Evolutionary conservation across 2,329 filamentous ascomycete species (phyloP).

Genomic region (Clathrospora elynae): DNA sequence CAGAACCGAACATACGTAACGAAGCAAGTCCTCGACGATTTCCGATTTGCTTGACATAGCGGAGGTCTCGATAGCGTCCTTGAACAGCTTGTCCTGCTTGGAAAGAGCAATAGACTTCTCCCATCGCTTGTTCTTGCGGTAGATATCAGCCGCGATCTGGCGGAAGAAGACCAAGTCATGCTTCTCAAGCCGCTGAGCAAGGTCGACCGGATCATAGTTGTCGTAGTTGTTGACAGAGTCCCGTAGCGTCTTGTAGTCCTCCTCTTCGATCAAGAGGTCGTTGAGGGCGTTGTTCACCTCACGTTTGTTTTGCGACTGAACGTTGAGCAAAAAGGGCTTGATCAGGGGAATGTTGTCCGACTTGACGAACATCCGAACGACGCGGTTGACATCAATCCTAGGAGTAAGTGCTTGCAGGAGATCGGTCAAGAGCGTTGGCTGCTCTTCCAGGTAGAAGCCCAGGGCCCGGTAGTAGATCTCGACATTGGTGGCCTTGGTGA

Average conservation of each 20-base stretch:
- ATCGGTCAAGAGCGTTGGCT: constrained; percentile 94
- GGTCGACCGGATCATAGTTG: constrained; percentile 95
- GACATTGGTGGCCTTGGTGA: constrained; percentile 96
- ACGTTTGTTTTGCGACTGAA: constrained; percentile 96
- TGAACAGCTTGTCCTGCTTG: constrained; percentile 99
- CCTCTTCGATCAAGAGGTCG: constrained; percentile 95
- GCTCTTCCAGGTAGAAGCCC: constrained; percentile 97
- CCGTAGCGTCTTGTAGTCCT: constrained; percentile 97
- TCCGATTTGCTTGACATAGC: constrained; percentile 89
- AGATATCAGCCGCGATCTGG: constrained; percentile 96
- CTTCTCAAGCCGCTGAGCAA: constrained; percentile 91
- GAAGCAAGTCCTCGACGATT: constrained; percentile 91
- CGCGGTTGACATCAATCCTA: constrained; percentile 95
- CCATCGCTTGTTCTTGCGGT: constrained; percentile 99
- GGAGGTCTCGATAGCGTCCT: constrained; percentile 97
- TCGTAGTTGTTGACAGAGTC: constrained; percentile 99
- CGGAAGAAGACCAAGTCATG: constrained; percentile 99
- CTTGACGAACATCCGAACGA: constrained; percentile 99
- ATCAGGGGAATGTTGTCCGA: constrained; percentile 97
- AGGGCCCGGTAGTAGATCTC: constrained; percentile 98
- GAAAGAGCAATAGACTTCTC: constrained; percentile 97
- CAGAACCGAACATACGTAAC: constrained; percentile 78
- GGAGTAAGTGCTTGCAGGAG: constrained; percentile 89
- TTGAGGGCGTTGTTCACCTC: constrained; percentile 98
- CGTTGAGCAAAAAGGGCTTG: constrained; percentile 97